These are phyloP conservation scores for Anaeromyces robustus DNA, from an alignment of 192 early-diverging fungal species.

Conservation along the genomic window DNA sequence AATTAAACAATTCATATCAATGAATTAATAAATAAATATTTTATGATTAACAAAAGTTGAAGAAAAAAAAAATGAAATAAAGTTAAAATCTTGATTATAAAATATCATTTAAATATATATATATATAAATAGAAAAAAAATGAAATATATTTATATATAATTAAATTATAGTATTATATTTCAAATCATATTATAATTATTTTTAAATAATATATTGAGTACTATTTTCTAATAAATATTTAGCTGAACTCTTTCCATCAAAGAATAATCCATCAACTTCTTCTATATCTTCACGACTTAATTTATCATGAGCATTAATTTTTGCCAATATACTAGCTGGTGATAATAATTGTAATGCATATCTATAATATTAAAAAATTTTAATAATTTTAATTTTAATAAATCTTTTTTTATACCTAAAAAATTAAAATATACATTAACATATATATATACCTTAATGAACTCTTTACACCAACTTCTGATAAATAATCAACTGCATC, in stretches of 20 bases:
- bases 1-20: too few species aligned
- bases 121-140: too few species aligned
- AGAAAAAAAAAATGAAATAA: too few species aligned
- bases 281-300: constrained; percentile 71
- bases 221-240: constrained; percentile 4
- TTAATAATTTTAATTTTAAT: too few species aligned
- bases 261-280: constrained; percentile 76
- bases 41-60: too few species aligned
- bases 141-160: too few species aligned
- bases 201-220: neutral
- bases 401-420: too few species aligned
- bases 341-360: constrained; percentile 86
- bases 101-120: too few species aligned
- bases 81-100: too few species aligned
- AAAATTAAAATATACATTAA: neutral
- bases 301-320: constrained; percentile 67
- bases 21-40: too few species aligned
- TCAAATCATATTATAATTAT: too few species aligned
- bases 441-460: neutral
- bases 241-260: constrained; percentile 70
- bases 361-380: constrained; percentile 26
- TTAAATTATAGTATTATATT: too few species aligned
- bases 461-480: constrained; percentile 4
- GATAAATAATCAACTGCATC: neutral
- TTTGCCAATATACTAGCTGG: constrained; percentile 75